phyloP scores from a whole-genome alignment of 805 yeast species.

The Novakomyces olei region DNA sequence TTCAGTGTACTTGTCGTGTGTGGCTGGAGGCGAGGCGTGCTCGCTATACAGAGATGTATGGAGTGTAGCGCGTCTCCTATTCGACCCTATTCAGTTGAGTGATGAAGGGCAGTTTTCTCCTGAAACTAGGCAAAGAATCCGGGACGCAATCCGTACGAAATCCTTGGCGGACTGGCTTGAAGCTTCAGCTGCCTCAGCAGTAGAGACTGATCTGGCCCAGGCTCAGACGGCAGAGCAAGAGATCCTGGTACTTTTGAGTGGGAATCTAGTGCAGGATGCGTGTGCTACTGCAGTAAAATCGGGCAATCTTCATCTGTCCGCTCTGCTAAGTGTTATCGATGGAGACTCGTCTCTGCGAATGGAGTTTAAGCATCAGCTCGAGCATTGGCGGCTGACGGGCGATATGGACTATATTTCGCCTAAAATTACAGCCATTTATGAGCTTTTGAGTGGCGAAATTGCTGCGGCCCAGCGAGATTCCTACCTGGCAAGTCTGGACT shows the following conservation, averaged over 20 bases:
- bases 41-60: too few relatives aligned
- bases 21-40: too few relatives aligned
- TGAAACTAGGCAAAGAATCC: too few relatives aligned
- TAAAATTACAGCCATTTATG: constrained; percentile 35
- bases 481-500: constrained; percentile 48
- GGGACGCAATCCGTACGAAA: too few relatives aligned
- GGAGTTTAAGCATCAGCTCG: constrained; percentile 39
- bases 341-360: constrained; percentile 40
- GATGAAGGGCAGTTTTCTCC: too few relatives aligned
- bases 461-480: constrained; percentile 14
- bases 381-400: constrained; percentile 35
- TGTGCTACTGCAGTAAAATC: constrained; percentile 35
- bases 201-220: too few relatives aligned
- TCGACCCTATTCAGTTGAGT: too few relatives aligned
- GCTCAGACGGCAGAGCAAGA: constrained; percentile 16
- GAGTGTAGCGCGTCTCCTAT: too few relatives aligned
- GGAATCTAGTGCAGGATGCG: constrained; percentile 42
- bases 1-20: too few relatives aligned
- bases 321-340: constrained; percentile 44
- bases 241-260: constrained; percentile 12
- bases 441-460: constrained; percentile 29
- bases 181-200: too few relatives aligned
- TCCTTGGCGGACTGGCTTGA: too few relatives aligned
- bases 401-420: constrained; percentile 27
- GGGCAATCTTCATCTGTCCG: constrained; percentile 47